Evolutionary conservation across 495 filamentous ascomycete genomes (phyloP).

Genomic region (Tuber microsphaerosporum): DNA sequence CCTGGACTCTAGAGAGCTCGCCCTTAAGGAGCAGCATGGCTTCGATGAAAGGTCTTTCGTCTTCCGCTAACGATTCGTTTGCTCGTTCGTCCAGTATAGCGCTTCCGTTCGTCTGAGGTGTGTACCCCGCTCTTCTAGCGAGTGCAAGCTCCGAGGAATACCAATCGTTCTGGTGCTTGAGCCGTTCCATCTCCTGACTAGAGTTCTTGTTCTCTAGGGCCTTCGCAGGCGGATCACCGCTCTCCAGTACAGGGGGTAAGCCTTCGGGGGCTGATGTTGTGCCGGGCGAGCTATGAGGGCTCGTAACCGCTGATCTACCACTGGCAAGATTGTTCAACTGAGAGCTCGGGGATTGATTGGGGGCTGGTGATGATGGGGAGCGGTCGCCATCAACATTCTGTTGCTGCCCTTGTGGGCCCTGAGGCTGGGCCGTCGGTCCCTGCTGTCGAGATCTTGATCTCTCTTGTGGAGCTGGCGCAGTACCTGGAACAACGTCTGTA

Average conservation of each 20-base stretch:
- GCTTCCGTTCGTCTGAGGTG: constrained; percentile 61
- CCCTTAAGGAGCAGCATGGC: constrained; percentile 83
- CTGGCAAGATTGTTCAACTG: constrained; percentile 20
- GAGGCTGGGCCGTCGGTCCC: constrained; percentile 16
- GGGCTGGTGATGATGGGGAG: constrained; percentile 17
- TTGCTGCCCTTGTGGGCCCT: constrained; percentile 8
- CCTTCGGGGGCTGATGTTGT: constrained; percentile 18
- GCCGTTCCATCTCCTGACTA: constrained; percentile 63
- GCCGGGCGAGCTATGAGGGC: constrained; percentile 8
- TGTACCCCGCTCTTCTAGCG: constrained; percentile 80
- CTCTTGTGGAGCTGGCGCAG: constrained; percentile 11
- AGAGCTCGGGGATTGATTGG: constrained; percentile 7
- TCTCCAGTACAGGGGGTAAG: neutral
- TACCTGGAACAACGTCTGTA: constrained; percentile 10
- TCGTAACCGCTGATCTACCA: constrained; percentile 8
- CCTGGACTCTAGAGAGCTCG: constrained; percentile 77
- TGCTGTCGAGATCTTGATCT: constrained; percentile 35
- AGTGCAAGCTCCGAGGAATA: constrained; percentile 90
- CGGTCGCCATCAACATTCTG: constrained; percentile 17
- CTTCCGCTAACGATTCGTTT: constrained; percentile 72
- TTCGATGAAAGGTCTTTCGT: constrained; percentile 86
- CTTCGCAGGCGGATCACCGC: neutral
- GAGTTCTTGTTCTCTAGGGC: constrained; percentile 3
- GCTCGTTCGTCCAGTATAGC: constrained; percentile 68
- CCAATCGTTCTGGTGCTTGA: constrained; percentile 86